Percentiles rank a stretch among this genome's conserved stretches.
Conservation (phyloP, 495 filamentous ascomycete genomes). For the Cryomyces minteri region DNA sequence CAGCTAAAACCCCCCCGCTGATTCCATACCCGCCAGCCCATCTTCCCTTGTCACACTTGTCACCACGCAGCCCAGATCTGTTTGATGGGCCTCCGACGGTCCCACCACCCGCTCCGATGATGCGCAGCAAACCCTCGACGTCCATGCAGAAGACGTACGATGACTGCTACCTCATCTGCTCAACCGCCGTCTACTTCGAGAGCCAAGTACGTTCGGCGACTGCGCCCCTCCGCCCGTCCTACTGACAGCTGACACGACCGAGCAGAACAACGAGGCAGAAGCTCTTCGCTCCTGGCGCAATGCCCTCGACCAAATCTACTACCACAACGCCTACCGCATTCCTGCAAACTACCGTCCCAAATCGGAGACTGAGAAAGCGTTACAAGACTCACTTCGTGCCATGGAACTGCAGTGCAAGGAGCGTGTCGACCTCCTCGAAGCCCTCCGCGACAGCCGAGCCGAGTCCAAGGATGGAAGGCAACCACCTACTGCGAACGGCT, state of each 20-base stretch:
- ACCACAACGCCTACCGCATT: conserved; percentile 61
- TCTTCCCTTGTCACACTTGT: too few species aligned
- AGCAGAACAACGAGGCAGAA: conserved; percentile 78
- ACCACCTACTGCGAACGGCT: conserved; percentile 35
- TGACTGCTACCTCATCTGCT: conserved; percentile 83
- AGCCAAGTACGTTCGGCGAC: conserved; percentile 41
- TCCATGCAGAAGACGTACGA: conserved; percentile 94
- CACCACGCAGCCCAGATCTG: too few species aligned
- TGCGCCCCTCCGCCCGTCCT: background rate
- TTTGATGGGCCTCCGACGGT: too few species aligned
- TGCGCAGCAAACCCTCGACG: conserved; percentile 62
- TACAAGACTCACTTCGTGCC: conserved; percentile 62
- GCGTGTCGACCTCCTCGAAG: conserved; percentile 72
- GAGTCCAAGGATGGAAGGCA: conserved; percentile 28
- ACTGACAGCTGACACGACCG: background rate
- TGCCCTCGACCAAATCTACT: conserved; percentile 80
- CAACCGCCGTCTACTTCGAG: conserved; percentile 90
- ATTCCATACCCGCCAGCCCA: too few species aligned
- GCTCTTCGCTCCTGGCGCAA: conserved; percentile 83
- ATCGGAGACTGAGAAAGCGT: conserved; percentile 67
- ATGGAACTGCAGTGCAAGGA: conserved; percentile 91
- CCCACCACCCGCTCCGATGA: conserved; percentile 27
- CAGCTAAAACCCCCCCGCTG: too few species aligned
- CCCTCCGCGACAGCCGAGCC: conserved; percentile 55
- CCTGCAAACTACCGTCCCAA: conserved; percentile 51